Evolutionary conservation across 352 stramenopile species (phyloP).

Genomic region (Globisporangium cylindrosporum): DNA sequence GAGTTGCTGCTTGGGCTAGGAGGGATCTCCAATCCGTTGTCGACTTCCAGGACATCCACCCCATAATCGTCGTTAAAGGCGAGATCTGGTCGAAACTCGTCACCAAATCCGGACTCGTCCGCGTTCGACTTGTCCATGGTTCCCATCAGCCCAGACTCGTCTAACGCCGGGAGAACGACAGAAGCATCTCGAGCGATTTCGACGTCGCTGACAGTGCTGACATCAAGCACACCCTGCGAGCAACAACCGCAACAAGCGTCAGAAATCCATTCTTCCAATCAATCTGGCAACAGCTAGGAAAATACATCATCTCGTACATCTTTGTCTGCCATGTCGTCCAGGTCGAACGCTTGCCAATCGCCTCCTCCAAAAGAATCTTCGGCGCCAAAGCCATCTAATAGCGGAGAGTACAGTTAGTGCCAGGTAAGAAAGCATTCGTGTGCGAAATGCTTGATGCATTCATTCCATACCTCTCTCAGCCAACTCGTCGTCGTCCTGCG

Average conservation of each 20-base stretch:
- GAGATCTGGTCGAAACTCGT: constrained; percentile 44
- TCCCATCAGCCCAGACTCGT: constrained; percentile 56
- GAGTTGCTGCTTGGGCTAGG: constrained; percentile 40
- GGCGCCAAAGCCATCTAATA: constrained; percentile 56
- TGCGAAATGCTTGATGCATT: not conserved
- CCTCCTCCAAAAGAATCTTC: constrained; percentile 77
- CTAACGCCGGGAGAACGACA: constrained; percentile 36
- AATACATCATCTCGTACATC: constrained; percentile 17
- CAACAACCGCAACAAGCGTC: not conserved
- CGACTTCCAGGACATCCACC: constrained; percentile 47
- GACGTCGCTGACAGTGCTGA: constrained; percentile 75
- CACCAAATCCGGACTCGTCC: constrained; percentile 28
- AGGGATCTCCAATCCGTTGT: constrained; percentile 31
- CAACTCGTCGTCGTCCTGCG: constrained; percentile 49
- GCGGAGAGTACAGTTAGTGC: not conserved
- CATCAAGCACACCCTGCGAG: constrained; percentile 41
- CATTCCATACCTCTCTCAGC: constrained; percentile 42
- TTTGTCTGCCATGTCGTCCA: constrained; percentile 66
- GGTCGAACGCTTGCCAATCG: constrained; percentile 82
- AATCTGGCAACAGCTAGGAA: not conserved
- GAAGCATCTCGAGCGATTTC: constrained; percentile 79
- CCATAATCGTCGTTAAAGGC: constrained; percentile 61
- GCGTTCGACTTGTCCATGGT: constrained; percentile 46
- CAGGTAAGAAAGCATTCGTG: too few species aligned
- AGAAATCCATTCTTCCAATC: not conserved